Evolutionary conservation across 2,329 filamentous ascomycete genomes (phyloP), one percentile per base, ranked within the genome.

Genomic region (Fusarium chlamydosporum): DNA sequence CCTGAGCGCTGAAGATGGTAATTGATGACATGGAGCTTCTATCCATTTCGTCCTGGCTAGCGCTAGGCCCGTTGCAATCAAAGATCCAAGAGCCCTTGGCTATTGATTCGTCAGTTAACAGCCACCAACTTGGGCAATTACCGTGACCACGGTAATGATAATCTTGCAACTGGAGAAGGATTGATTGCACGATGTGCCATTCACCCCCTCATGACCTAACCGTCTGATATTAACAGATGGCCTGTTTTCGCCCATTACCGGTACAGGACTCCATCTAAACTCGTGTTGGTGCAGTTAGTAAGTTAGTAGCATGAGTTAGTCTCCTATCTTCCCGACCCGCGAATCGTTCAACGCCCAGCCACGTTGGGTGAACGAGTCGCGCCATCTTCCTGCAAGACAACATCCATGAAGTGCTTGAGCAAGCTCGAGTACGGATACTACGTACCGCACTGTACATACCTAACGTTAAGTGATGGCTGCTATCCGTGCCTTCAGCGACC

Each of bases 81-180:
- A 42, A 53, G 48, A 71, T 73, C 63, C 59, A 43, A 68, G 29
- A 61, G 52, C 18, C 23, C 23, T 46, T 53, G 31, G 34, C 15
- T 35, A 29, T 46, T 71, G 67, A 74, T 74, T 68, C 42, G 65
- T 46, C 56, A 50, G 54, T 43, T 47, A 20, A 52, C 52, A 56
- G 52, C 40, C 45, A 66, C 54, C 38, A 64, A 50, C 42, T 38
- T 63, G 65, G 63, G 34, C 48, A 70, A 66, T 72, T 61, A 68
- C 65, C 60, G 66, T 55, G 54, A 48, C 48, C 43, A 68, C 70
- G 72, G 65, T 72, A 70, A 68, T 72, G 72, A 65, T 72, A 70
- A 72, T 74, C 55, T 72, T 71, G 69, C 29, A 48, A 38, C n/a
- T 74, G 61, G 50, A 47, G 64, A 64, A 70, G n/a, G 61, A 51